These are phyloP conservation scores for Bipolaris gigantea DNA, from an alignment of 2,329 filamentous ascomycete genomes.

Conservation along the genomic window DNA sequence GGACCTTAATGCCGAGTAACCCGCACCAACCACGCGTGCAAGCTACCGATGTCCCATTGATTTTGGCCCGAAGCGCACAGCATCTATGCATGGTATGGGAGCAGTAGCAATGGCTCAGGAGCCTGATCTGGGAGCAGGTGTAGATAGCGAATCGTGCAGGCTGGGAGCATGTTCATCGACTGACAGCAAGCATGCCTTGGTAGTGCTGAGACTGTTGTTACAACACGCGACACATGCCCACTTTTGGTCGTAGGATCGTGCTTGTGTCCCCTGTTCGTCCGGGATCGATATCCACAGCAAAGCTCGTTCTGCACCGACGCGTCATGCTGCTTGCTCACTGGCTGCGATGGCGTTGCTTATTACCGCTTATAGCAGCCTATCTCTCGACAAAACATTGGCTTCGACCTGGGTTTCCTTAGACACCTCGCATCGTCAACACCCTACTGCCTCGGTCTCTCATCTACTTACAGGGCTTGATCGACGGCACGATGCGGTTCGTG, in stretches of 20 bases:
- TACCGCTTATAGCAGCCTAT: slow-evolving; percentile 1
- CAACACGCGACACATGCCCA: slow-evolving; percentile 23
- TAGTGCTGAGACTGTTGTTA: slow-evolving; percentile 1
- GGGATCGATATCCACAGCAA: slow-evolving; percentile 1
- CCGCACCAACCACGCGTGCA: slow-evolving; percentile 2
- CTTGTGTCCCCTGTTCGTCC: slow-evolving; percentile 5
- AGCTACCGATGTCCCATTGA: not conserved
- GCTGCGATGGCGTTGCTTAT: slow-evolving; percentile 19
- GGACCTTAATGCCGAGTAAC: slow-evolving; percentile 11
- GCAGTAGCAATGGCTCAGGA: not conserved
- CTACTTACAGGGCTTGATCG: not conserved
- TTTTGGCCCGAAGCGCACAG: not conserved
- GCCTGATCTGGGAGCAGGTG: not conserved
- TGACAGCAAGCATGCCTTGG: not conserved
- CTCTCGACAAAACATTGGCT: slow-evolving; percentile 23
- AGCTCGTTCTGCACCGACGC: slow-evolving; percentile 12
- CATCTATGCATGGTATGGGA: not conserved
- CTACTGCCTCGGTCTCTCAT: not conserved
- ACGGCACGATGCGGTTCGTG: slow-evolving; percentile 34
- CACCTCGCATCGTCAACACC: not conserved
- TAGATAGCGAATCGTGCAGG: not conserved
- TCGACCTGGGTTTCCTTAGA: slow-evolving; percentile 7
- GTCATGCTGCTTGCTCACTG: slow-evolving; percentile 29
- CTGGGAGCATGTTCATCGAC: not conserved
- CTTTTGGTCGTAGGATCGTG: slow-evolving; percentile 14